Conservation (phyloP, 2,329 filamentous ascomycete genomes). For the Zymoseptoria pseudotritici region DNA sequence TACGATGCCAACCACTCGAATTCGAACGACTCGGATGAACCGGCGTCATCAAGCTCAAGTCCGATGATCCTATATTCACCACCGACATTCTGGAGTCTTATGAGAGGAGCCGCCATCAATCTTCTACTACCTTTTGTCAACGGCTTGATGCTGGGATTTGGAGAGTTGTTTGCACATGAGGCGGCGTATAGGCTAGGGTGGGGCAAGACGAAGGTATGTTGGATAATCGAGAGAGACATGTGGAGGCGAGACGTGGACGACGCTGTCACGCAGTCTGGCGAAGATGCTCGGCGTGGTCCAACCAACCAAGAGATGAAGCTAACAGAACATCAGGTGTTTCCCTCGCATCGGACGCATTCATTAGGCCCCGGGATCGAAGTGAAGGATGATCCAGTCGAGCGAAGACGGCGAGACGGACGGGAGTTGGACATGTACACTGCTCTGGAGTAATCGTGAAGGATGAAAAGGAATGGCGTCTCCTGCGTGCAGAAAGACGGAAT, state of each 20-base stretch:
- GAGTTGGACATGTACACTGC: conserved; percentile 60
- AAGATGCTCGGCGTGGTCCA: neutral
- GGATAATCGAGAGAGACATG: neutral
- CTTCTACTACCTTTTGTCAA: conserved; percentile 93
- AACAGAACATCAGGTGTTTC: conserved; percentile 44
- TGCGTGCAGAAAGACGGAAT: neutral
- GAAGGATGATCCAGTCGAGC: conserved; percentile 56
- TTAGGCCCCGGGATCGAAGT: conserved; percentile 80
- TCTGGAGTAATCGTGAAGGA: conserved; percentile 49
- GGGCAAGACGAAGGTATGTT: conserved; percentile 80
- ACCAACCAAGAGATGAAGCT: neutral
- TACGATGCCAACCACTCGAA: conserved; percentile 53
- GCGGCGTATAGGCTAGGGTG: conserved; percentile 56
- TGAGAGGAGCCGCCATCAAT: conserved; percentile 90
- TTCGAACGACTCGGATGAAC: conserved; percentile 47
- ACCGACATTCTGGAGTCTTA: conserved; percentile 75
- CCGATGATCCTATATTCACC: conserved; percentile 81
- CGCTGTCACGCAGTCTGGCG: neutral
- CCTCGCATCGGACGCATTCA: conserved; percentile 54
- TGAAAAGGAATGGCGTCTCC: neutral
- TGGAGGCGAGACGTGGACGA: neutral
- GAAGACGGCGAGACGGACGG: conserved; percentile 44
- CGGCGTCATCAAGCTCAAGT: conserved; percentile 54
- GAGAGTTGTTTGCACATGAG: conserved; percentile 30
- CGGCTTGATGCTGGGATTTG: conserved; percentile 96